Percentiles rank a stretch among this genome's conserved stretches.
These are phyloP conservation scores for Cystobasidiopsis lactophilus DNA, from an alignment of 768 basidiomycete genomes.

Conservation along the genomic window DNA sequence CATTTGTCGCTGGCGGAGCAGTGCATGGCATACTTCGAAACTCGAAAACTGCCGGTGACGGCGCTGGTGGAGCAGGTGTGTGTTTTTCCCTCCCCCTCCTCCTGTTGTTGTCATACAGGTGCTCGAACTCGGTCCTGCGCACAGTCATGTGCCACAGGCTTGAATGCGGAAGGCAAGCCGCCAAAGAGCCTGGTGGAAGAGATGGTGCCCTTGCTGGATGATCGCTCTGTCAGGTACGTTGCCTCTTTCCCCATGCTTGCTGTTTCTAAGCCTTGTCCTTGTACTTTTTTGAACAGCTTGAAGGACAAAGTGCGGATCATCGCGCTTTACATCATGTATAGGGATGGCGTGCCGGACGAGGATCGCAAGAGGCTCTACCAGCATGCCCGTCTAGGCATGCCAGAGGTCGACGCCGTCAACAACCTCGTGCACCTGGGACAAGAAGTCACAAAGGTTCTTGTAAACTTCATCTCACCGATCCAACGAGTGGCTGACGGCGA, in stretches of 20 bases:
- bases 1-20: slow-evolving; percentile 96
- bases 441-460: slow-evolving; percentile 53
- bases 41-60: slow-evolving; percentile 54
- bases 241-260: neutral
- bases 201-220: slow-evolving; percentile 90
- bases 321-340: slow-evolving; percentile 76
- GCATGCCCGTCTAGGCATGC: slow-evolving; percentile 63
- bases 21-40: slow-evolving; percentile 83
- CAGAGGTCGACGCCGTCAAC: slow-evolving; percentile 86
- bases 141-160: slow-evolving; percentile 80
- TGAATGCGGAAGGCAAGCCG: slow-evolving; percentile 75
- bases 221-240: slow-evolving; percentile 55
- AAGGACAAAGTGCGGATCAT: slow-evolving; percentile 87
- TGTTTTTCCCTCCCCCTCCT: neutral
- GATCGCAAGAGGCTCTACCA: slow-evolving; percentile 84
- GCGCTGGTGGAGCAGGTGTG: slow-evolving; percentile 75
- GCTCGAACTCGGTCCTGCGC: neutral
- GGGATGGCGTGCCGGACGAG: slow-evolving; percentile 96
- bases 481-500: neutral
- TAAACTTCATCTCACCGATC: neutral
- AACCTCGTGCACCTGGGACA: slow-evolving; percentile 60
- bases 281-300: slow-evolving; percentile 33
- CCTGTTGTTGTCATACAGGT: neutral
- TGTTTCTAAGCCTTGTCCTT: neutral
- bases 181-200: slow-evolving; percentile 90